Percentiles rank a stretch among this genome's conserved stretches.
These are phyloP conservation scores for Gossypium herbaceum DNA, from an alignment of 345 rosid genomes.

Conservation along the genomic window DNA sequence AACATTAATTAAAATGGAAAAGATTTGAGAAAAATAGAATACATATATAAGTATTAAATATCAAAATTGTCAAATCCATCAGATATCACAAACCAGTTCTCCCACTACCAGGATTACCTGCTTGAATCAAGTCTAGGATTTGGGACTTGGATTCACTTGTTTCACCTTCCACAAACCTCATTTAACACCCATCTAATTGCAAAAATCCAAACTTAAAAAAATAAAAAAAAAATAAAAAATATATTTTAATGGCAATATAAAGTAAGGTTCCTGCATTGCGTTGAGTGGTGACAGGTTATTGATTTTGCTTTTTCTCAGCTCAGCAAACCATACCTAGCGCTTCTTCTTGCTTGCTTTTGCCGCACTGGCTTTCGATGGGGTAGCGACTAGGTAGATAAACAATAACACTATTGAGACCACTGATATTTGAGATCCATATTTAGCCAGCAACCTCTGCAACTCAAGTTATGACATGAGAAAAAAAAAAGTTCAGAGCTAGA, in stretches of 20 bases:
- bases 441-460: slow-evolving; percentile 72
- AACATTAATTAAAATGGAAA: neutral
- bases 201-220: neutral
- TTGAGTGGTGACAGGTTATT: neutral
- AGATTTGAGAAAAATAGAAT: neutral
- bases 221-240: neutral
- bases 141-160: neutral
- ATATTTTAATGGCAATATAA: neutral
- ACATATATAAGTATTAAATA: neutral
- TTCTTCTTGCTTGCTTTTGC: slow-evolving; percentile 82
- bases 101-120: neutral
- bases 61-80: neutral
- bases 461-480: neutral
- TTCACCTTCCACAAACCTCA: slow-evolving; percentile 10
- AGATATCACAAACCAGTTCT: neutral
- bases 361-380: slow-evolving; percentile 65
- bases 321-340: slow-evolving; percentile 29
- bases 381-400: slow-evolving; percentile 58
- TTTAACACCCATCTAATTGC: neutral
- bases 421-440: slow-evolving; percentile 80
- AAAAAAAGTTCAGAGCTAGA: neutral
- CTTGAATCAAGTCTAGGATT: neutral
- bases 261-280: neutral
- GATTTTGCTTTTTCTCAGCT: slow-evolving; percentile 1
- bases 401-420: slow-evolving; percentile 68